Conservation (phyloP, 805 yeast genomes). For the Trichomonascus vanleenenianus region DNA sequence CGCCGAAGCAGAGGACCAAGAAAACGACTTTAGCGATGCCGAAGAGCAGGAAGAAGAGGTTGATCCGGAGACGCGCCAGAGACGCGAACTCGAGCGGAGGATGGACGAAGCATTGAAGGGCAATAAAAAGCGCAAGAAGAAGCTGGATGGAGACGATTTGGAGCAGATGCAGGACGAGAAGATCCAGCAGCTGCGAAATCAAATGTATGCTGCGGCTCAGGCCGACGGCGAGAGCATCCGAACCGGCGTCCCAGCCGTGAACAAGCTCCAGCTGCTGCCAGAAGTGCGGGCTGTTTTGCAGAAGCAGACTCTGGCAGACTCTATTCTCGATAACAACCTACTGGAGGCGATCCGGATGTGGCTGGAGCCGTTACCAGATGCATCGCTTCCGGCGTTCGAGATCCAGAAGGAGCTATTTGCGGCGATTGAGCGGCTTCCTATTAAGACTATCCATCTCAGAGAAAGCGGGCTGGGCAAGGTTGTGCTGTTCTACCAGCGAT, state of each 20-base stretch:
- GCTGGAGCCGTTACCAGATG: slow-evolving; percentile 98
- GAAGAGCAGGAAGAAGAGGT: slow-evolving; percentile 21
- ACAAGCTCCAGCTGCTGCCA: slow-evolving; percentile 71
- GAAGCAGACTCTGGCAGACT: slow-evolving; percentile 80
- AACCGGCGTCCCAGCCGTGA: slow-evolving; percentile 61
- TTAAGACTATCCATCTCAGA: slow-evolving; percentile 89
- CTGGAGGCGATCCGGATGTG: slow-evolving; percentile 91
- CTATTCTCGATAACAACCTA: slow-evolving; percentile 87
- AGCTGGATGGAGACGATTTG: slow-evolving; percentile 83
- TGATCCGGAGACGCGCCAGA: slow-evolving; percentile 39
- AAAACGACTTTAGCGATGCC: slow-evolving; percentile 14
- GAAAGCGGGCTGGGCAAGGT: slow-evolving; percentile 94
- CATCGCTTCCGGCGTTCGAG: slow-evolving; percentile 94
- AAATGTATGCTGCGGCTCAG: slow-evolving; percentile 72
- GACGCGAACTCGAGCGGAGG: slow-evolving; percentile 72
- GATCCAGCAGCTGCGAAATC: slow-evolving; percentile 70
- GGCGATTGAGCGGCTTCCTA: slow-evolving; percentile 72
- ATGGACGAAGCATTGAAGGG: slow-evolving; percentile 73
- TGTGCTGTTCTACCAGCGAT: slow-evolving; percentile 84
- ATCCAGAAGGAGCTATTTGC: slow-evolving; percentile 81
- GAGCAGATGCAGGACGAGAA: slow-evolving; percentile 93
- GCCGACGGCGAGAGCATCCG: slow-evolving; percentile 45
- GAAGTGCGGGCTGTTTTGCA: slow-evolving; percentile 69
- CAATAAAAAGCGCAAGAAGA: slow-evolving; percentile 42
- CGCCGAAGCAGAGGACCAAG: slow-evolving; percentile 7